A percentile compares a stretch with the other conserved stretches of the same genome.
Evolutionary conservation across 306 rosid genomes (phyloP).

Genomic region (Cucurbita maxima): DNA sequence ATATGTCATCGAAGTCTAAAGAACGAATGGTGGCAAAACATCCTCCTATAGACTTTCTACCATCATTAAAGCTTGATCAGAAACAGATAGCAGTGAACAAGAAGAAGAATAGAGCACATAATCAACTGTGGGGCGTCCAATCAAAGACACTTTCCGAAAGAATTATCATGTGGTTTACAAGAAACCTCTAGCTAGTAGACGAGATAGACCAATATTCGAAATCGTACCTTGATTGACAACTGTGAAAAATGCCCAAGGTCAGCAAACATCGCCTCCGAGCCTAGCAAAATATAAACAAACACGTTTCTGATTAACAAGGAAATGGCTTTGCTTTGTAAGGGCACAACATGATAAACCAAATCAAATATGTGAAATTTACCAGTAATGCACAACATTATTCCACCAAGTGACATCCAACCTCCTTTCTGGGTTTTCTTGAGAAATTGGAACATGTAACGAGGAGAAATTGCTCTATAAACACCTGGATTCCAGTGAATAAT

Average conservation of each 20-base stretch:
- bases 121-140: neutral
- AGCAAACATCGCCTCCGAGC: conserved; percentile 98
- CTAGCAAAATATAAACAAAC: conserved; percentile 19
- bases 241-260: conserved; percentile 97
- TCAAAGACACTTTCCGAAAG: neutral
- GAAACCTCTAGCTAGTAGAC: neutral
- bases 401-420: conserved; percentile 93
- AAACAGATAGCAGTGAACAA: neutral
- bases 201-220: neutral
- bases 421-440: conserved; percentile 49
- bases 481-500: conserved; percentile 58
- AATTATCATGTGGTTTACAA: neutral
- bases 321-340: neutral
- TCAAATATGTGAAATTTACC: conserved; percentile 27
- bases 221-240: conserved; percentile 65
- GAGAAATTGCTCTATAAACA: conserved; percentile 69
- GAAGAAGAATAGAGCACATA: neutral
- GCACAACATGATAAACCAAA: conserved; percentile 14
- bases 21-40: neutral
- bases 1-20: neutral
- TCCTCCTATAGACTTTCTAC: neutral
- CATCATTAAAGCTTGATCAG: neutral
- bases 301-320: conserved; percentile 7
- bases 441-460: conserved; percentile 47
- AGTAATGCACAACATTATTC: conserved; percentile 78